Base-by-base conservation (phyloP, 2,329 filamentous ascomycete genomes). In the Diaporthe citri region DNA sequence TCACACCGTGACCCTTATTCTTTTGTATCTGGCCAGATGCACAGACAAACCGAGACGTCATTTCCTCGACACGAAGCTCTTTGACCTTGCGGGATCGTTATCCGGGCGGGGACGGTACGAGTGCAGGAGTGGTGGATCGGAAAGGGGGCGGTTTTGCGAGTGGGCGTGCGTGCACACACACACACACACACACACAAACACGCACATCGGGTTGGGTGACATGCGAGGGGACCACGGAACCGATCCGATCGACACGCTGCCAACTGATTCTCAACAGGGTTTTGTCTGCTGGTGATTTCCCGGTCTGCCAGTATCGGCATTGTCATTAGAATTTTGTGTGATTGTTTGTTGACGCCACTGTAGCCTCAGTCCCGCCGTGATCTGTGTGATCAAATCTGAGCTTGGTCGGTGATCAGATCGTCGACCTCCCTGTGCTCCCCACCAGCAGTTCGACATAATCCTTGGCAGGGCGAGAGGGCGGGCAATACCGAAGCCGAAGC, bases 311-410 rank as follows among this genome's bases (percentile, higher is more conserved):
- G 15, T 17, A 10, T 22, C 31, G 6, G 55, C 17, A 36, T 6
- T n/a, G n/a, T 31, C n/a, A n/a, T n/a, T 57, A 34, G 28, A 12
- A 57, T 57, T 57, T 57, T 57, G 15, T 36, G 31, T 59, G 56
- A 25, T 36, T 48, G 60, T 7, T 25, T 48, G 28, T 51, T 17
- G 64, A 52, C 43, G 13, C 46, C 20, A 39, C 64, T 48, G 48
- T 55, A 41, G 31, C 31, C 31, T 52, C 64, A 52, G 64, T 67
- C 64, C 64, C 46, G 55, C 64, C 28, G 64, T 69, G 64, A 69
- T 55, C 48, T 39, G n/a, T 52, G 22, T 69, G 64, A 55, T 69
- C 64, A 52, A 69, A 69, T 69, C 64, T 41, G 64, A 8, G 62
- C 62, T 67, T 25, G 12, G 31, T 28, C 62, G 22, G 31, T 22